Conservation (phyloP, 768 basidiomycete genomes). For the Suillus brevipes region DNA sequence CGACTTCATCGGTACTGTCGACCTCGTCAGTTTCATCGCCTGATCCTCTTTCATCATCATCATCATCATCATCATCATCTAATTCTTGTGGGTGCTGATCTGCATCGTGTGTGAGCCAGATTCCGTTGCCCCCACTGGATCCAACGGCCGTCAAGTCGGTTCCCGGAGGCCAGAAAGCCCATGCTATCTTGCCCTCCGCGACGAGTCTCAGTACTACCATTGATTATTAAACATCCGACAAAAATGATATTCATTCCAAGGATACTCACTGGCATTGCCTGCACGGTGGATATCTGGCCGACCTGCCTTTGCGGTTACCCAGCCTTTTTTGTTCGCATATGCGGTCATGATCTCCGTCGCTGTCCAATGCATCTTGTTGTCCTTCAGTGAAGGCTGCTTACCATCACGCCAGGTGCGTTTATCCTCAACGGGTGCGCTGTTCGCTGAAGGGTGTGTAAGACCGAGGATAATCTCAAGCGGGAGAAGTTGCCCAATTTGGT, state of each 20-base stretch:
- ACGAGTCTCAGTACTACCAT: constrained; percentile 72
- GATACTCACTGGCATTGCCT: constrained; percentile 81
- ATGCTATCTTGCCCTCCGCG: constrained; percentile 77
- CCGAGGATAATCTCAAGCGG: constrained; percentile 75
- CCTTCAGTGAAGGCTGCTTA: constrained; percentile 21
- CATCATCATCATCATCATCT: constrained; percentile 23
- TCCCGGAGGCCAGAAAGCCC: constrained; percentile 85
- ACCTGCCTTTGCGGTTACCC: constrained; percentile 90
- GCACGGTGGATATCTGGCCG: constrained; percentile 87
- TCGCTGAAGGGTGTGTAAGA: constrained; percentile 51
- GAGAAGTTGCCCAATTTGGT: constrained; percentile 62
- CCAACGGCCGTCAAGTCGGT: constrained; percentile 26
- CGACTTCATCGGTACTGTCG: constrained; percentile 20
- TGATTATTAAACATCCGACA: background rate
- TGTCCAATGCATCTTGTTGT: constrained; percentile 57
- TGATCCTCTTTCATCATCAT: constrained; percentile 23
- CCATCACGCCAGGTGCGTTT: constrained; percentile 81
- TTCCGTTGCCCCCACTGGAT: constrained; percentile 42
- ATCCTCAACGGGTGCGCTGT: constrained; percentile 42
- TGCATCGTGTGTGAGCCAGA: constrained; percentile 52
- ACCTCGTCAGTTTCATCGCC: constrained; percentile 22
- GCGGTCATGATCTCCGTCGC: constrained; percentile 82
- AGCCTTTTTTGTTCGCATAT: constrained; percentile 75
- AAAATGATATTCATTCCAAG: background rate
- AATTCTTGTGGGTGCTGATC: constrained; percentile 23